These are phyloP conservation scores for Nicotiana undulata DNA, from an alignment of 257 asterid genomes.

Conservation along the genomic window DNA sequence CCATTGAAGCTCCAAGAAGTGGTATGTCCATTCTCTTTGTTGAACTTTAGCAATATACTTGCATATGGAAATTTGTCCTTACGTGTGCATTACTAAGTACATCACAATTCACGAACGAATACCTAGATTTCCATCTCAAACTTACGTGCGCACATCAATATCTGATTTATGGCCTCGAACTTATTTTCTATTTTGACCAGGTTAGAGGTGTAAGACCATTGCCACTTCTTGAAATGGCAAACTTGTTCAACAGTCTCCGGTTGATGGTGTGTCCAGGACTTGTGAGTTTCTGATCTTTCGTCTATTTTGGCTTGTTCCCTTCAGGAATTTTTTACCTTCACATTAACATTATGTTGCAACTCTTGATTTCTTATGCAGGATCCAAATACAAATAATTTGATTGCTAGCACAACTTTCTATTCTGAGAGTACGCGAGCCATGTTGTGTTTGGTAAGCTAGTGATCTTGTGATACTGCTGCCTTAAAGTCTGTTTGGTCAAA, in stretches of 20 bases:
- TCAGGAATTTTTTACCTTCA: constrained; percentile 2
- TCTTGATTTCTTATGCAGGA: constrained; percentile 45
- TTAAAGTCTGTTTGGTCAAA: too few species aligned
- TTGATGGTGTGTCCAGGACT: constrained; percentile 79
- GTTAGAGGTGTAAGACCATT: constrained; percentile 88
- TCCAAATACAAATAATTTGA: constrained; percentile 82
- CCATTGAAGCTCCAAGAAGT: constrained; percentile 97
- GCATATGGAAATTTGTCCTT: neutral
- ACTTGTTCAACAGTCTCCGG: constrained; percentile 54
- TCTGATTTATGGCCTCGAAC: neutral
- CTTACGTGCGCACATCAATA: neutral
- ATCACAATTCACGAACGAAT: neutral
- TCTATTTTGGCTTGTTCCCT: neutral
- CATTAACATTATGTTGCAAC: neutral
- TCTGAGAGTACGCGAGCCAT: constrained; percentile 88
- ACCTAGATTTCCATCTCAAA: neutral
- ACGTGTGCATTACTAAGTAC: neutral
- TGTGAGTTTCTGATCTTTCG: constrained; percentile 32
- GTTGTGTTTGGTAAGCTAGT: constrained; percentile 77
- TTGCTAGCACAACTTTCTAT: constrained; percentile 80
- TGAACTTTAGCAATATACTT: neutral
- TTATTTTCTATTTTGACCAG: constrained; percentile 37
- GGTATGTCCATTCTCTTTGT: constrained; percentile 35
- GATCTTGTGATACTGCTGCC: neutral
- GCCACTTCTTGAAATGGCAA: constrained; percentile 72